These are phyloP conservation scores for Yamadazyma dendronema DNA, from an alignment of 1,139 yeast species.

Conservation along the genomic window DNA sequence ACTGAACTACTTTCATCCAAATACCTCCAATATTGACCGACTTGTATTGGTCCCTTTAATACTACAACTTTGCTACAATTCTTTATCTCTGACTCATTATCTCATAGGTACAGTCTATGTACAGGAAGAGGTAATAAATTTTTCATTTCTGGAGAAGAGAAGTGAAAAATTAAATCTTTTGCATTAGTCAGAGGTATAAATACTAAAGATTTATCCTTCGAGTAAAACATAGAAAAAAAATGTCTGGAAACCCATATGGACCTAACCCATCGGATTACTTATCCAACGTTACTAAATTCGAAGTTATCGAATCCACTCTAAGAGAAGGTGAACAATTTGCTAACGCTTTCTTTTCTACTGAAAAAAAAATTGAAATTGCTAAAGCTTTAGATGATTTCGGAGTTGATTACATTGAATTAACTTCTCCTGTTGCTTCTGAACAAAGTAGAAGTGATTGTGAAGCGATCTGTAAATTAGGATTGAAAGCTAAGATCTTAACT, in stretches of 20 bases:
- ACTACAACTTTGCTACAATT: neutral
- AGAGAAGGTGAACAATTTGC: slow-evolving; percentile 99
- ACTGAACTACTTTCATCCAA: neutral
- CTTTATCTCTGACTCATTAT: slow-evolving; percentile 11
- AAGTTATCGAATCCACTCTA: slow-evolving; percentile 90
- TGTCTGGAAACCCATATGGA: slow-evolving; percentile 73
- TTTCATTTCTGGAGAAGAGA: slow-evolving; percentile 1
- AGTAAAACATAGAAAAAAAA: neutral
- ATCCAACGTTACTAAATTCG: slow-evolving; percentile 86
- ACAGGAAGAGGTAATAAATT: slow-evolving; percentile 1
- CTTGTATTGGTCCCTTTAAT: neutral
- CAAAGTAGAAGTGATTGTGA: slow-evolving; percentile 93
- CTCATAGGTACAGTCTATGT: slow-evolving; percentile 1
- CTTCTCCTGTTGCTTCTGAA: slow-evolving; percentile 97
- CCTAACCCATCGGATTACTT: slow-evolving; percentile 92
- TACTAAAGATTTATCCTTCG: neutral
- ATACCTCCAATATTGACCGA: neutral
- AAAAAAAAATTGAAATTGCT: slow-evolving; percentile 95
- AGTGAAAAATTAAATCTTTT: slow-evolving; percentile 5
- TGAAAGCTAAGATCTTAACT: slow-evolving; percentile 87
- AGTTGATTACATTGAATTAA: slow-evolving; percentile 94
- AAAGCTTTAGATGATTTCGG: slow-evolving; percentile 97
- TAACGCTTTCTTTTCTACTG: slow-evolving; percentile 92
- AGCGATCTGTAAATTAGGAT: slow-evolving; percentile 95
- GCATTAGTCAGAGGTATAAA: slow-evolving; percentile 4